Evolutionary conservation across 495 filamentous ascomycete species (phyloP).

Genomic region (Elaphomyces granulatus): DNA sequence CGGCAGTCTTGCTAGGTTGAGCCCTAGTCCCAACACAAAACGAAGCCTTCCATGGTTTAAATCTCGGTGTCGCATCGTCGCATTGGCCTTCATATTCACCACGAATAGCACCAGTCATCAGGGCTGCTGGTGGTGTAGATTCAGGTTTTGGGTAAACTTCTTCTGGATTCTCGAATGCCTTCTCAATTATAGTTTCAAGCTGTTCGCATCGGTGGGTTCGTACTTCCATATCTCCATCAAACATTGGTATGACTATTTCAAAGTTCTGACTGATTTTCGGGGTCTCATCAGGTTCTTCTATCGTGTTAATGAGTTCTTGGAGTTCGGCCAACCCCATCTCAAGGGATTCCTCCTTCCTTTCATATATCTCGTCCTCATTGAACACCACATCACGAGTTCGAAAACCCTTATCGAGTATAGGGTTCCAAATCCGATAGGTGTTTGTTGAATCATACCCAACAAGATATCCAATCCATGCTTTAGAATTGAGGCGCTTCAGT

Average conservation of each 20-base stretch:
- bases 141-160: neutral
- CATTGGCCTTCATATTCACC: neutral
- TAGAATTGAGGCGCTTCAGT: slow-evolving; percentile 9
- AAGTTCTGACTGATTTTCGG: neutral
- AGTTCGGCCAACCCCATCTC: slow-evolving; percentile 13
- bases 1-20: neutral
- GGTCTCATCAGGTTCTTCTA: neutral
- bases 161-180: neutral
- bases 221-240: neutral
- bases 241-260: neutral
- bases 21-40: neutral
- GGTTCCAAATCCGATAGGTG: slow-evolving; percentile 18
- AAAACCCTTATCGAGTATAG: neutral
- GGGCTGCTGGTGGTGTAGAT: neutral
- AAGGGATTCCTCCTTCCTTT: slow-evolving; percentile 17
- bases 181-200: neutral
- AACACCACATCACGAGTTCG: slow-evolving; percentile 3
- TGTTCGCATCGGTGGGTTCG: neutral
- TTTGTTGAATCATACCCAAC: slow-evolving; percentile 18
- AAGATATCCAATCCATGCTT: slow-evolving; percentile 17
- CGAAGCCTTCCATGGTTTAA: neutral
- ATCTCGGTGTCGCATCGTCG: neutral
- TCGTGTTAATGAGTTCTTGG: neutral
- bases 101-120: neutral
- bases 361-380: slow-evolving; percentile 2